These are phyloP conservation scores for Phoma sp. DNA, from an alignment of 2,329 filamentous ascomycete species.

Conservation along the genomic window DNA sequence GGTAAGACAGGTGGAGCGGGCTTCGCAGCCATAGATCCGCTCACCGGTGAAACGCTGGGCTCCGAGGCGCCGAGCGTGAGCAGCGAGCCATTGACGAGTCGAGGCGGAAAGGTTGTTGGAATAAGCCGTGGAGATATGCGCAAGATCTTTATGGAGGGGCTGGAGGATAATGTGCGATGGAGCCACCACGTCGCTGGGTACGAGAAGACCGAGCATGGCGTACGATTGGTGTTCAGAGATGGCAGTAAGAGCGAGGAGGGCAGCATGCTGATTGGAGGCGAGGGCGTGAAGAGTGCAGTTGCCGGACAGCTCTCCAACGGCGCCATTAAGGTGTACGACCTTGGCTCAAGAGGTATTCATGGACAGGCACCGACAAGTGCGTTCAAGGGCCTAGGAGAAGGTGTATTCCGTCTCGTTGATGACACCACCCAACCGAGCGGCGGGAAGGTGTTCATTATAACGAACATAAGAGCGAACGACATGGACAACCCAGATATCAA, in stretches of 20 bases:
- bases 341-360: slow-evolving; percentile 69
- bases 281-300: slow-evolving; percentile 68
- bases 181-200: slow-evolving; percentile 65
- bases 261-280: slow-evolving; percentile 66
- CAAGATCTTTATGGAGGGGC: slow-evolving; percentile 63
- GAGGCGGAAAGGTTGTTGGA: slow-evolving; percentile 67
- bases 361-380: slow-evolving; percentile 69
- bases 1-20: slow-evolving; percentile 67
- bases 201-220: slow-evolving; percentile 62
- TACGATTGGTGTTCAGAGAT: slow-evolving; percentile 66
- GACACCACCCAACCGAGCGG: slow-evolving; percentile 54
- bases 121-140: slow-evolving; percentile 71
- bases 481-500: slow-evolving; percentile 64
- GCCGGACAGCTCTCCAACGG: slow-evolving; percentile 67
- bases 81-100: slow-evolving; percentile 53
- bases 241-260: slow-evolving; percentile 66
- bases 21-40: slow-evolving; percentile 60
- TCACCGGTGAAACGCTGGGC: slow-evolving; percentile 58
- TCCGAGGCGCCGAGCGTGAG: slow-evolving; percentile 18
- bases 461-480: slow-evolving; percentile 67
- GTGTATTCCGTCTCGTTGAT: slow-evolving; percentile 66
- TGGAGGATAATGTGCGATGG: slow-evolving; percentile 65
- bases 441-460: slow-evolving; percentile 62
- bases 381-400: slow-evolving; percentile 68
- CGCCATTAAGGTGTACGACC: slow-evolving; percentile 68